Conservation (phyloP, 2,329 filamentous ascomycete species). For the Aspergillus sp. region DNA sequence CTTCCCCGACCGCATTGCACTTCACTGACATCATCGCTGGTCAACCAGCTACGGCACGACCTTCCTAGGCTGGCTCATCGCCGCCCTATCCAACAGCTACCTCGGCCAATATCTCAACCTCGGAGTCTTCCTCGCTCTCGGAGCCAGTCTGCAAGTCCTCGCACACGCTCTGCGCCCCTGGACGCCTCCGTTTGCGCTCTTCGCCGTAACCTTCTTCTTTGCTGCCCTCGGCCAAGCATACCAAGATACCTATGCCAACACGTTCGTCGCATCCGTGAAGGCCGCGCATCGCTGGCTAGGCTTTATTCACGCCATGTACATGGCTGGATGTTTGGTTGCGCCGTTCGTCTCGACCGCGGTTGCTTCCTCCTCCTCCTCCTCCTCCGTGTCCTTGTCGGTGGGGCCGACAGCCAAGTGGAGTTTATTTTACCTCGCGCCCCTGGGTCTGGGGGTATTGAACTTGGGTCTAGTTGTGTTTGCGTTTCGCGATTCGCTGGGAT, state of each 20-base stretch:
- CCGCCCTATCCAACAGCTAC: slow-evolving; percentile 53
- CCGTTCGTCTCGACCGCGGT: slow-evolving; percentile 57
- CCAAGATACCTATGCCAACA: slow-evolving; percentile 64
- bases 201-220: slow-evolving; percentile 58
- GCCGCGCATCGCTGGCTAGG: slow-evolving; percentile 61
- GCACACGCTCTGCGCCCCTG: slow-evolving; percentile 54
- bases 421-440: slow-evolving; percentile 57
- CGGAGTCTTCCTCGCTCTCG: slow-evolving; percentile 57
- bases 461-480: slow-evolving; percentile 47
- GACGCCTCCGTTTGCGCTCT: slow-evolving; percentile 58
- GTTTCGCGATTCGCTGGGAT: slow-evolving; percentile 46
- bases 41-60: slow-evolving; percentile 52
- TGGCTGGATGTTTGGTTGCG: slow-evolving; percentile 55
- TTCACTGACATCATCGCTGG: background rate
- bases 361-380: slow-evolving; percentile 28
- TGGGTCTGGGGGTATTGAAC: slow-evolving; percentile 55
- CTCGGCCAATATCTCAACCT: slow-evolving; percentile 54
- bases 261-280: slow-evolving; percentile 55
- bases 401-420: slow-evolving; percentile 47
- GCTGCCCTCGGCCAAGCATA: slow-evolving; percentile 61
- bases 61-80: slow-evolving; percentile 61
- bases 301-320: slow-evolving; percentile 65
- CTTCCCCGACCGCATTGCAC: slow-evolving; percentile 1
- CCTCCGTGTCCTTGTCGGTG: slow-evolving; percentile 17
- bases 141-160: slow-evolving; percentile 53